Base-by-base conservation (phyloP, 352 stramenopile genomes). In the Phytopythium ostracodes region DNA sequence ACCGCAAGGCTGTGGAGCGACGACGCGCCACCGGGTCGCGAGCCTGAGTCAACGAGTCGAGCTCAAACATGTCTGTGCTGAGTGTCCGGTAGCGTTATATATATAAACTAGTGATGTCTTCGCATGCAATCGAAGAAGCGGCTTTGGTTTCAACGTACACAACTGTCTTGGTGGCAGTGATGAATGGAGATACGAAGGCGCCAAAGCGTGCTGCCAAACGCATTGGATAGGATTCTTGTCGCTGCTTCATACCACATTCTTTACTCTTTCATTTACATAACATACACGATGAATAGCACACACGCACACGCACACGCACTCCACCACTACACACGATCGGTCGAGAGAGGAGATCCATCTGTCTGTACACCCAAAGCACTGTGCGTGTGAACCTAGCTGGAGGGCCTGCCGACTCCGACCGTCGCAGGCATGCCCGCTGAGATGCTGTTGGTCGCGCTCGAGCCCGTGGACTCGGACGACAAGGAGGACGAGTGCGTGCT, bases 1-100 rank as follows among this genome's bases (percentile, higher is more conserved):
- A 56, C 15, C 38, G 31, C 33, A 84, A 84, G 50, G 64, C 75
- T 25, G 73, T 84, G 63, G 75, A 84, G 60, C 70, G 76, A 66
- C 72, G 75, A 4, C 70, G 75, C 31, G 65, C 72, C 2, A 77
- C 60, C 22, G 72, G 62, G 53, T 76, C 53, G 20, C 35, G 22
- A 2, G n/a, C 49, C 29, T 55, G 10, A 24, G 33, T 14, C 10
- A 38, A 10, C 5, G 3, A 22, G 12, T 14, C 10, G n/a, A n/a
- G n/a, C n/a, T n/a, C n/a, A n/a, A n/a, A n/a, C n/a, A n/a, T n/a
- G n/a, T n/a, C n/a, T n/a, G n/a, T n/a, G n/a, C n/a, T n/a, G n/a
- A n/a, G n/a, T n/a, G n/a, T n/a, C n/a, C n/a, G n/a, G n/a, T n/a
- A n/a, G n/a, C n/a, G n/a, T n/a, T n/a, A 33, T 18, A 2, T 29